Evolutionary conservation across 768 basidiomycete genomes (phyloP), one percentile per base, ranked within the genome.

Genomic region (Cystobasidium ongulense): DNA sequence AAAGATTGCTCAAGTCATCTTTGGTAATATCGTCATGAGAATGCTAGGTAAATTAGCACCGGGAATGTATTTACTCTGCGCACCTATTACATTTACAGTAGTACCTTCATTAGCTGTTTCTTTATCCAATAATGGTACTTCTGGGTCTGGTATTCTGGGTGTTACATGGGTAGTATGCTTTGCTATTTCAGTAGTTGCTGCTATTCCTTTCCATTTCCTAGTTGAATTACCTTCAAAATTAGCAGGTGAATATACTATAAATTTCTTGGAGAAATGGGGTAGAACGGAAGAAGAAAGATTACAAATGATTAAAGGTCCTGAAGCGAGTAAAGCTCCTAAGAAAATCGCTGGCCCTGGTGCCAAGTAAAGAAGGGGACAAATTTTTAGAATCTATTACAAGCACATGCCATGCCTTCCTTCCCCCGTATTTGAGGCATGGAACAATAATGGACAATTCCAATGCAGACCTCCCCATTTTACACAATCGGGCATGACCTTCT

Each of bases 1-100:
- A 27, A 74, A 76, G 29, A 10, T 77, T 70, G 74, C 75, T 17
- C 79, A 80, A 63, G 73, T 63, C 61, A 53, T 79, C 35, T 73
- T 80, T 62, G 79, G 79, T 63, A 80, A 80, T 76, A 66, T 79
- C 75, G 77, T 80, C 73, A 76, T 79, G 75, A 75, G 79, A 31
- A 74, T 66, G 31, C 76, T 80, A 68, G 79, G 79, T 71, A 78
- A 78, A 53, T 73, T 80, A 68, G 61, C 78, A 18, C 74, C 79
- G 2, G 79, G 78, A 61, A 75, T 80, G 62, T 77, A 75, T 76
- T 75, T 79, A 74, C 77, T 80, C 68, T 74, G 77, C 5, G 76
- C 78, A 25, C 76, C 79, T 38, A 75, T 78, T 75, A 77, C 76
- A n/a, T 79, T 57, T 76, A 76, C 79, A 63, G 54, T 78, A 73